These are phyloP conservation scores for Dendrostoma leiphaemia DNA, from an alignment of 2,329 filamentous ascomycete species.

Conservation along the genomic window DNA sequence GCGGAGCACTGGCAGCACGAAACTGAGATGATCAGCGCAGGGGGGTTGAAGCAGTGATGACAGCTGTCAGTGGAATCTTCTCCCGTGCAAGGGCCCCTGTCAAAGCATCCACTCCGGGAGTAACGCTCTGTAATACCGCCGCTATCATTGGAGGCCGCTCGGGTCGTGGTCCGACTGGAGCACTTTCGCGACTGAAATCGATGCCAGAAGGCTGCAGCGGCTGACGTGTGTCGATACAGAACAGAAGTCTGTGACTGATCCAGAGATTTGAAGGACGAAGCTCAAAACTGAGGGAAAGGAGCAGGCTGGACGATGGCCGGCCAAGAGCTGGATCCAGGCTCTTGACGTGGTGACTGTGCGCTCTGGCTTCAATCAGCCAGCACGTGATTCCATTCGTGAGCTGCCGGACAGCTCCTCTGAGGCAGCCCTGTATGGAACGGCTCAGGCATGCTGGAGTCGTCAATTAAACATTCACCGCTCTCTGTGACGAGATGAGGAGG, in stretches of 20 bases:
- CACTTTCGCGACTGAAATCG: neutral
- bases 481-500: neutral
- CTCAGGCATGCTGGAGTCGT: neutral
- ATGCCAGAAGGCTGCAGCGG: neutral
- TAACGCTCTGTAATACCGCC: neutral
- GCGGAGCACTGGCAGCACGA: neutral
- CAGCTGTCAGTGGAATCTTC: conserved; percentile 17
- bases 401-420: neutral
- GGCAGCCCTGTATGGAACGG: neutral
- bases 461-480: neutral
- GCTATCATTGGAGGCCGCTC: neutral
- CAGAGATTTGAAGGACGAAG: neutral
- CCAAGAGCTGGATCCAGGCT: neutral
- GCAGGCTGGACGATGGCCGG: neutral
- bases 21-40: neutral
- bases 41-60: conserved; percentile 8
- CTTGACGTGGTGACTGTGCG: neutral
- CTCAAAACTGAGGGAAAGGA: neutral
- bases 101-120: neutral
- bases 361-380: neutral
- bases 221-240: neutral
- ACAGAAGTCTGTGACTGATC: neutral
- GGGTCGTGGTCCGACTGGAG: neutral
- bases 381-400: neutral
- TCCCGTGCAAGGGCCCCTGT: conserved; percentile 8